Evolutionary conservation across 805 yeast genomes (phyloP).

Genomic region (Hanseniaspora guilliermondii): DNA sequence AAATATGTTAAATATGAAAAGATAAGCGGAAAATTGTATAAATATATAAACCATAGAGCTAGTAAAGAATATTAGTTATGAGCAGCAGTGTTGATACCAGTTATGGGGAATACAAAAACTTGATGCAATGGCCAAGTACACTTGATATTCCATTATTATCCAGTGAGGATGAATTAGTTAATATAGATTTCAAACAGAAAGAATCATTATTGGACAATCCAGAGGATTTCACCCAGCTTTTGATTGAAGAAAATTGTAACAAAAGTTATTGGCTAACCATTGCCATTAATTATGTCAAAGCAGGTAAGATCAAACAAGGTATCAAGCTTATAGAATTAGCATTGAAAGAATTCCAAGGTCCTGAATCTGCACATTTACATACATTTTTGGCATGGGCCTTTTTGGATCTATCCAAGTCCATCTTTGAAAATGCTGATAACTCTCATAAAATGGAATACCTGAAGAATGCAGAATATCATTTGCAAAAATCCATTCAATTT

Average conservation of each 20-base stretch:
- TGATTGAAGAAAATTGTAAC: constrained; percentile 69
- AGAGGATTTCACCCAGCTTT: constrained; percentile 75
- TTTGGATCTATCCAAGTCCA: constrained; percentile 34
- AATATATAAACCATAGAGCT: neutral
- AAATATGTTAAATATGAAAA: too few relatives aligned
- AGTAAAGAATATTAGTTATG: neutral
- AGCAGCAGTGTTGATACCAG: neutral
- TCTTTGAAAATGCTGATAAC: constrained; percentile 17
- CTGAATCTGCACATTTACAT: constrained; percentile 40
- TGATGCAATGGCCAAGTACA: constrained; percentile 25
- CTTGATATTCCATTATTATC: constrained; percentile 58
- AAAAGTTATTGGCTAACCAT: constrained; percentile 73
- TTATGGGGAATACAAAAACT: constrained; percentile 18
- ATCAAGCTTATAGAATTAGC: constrained; percentile 52
- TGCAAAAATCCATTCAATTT: constrained; percentile 37
- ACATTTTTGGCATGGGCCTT: constrained; percentile 65
- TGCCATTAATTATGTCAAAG: constrained; percentile 65
- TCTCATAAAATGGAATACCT: constrained; percentile 25
- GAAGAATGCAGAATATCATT: constrained; percentile 33
- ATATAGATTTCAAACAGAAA: constrained; percentile 53
- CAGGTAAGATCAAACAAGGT: constrained; percentile 48
- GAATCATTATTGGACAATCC: constrained; percentile 46
- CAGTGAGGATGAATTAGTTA: constrained; percentile 65
- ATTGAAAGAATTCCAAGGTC: constrained; percentile 29
- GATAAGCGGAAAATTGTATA: neutral